Percentiles rank a stretch among this genome's conserved stretches.
Conservation (phyloP, 257 asterid genomes). For the Verbascum thapsus region DNA sequence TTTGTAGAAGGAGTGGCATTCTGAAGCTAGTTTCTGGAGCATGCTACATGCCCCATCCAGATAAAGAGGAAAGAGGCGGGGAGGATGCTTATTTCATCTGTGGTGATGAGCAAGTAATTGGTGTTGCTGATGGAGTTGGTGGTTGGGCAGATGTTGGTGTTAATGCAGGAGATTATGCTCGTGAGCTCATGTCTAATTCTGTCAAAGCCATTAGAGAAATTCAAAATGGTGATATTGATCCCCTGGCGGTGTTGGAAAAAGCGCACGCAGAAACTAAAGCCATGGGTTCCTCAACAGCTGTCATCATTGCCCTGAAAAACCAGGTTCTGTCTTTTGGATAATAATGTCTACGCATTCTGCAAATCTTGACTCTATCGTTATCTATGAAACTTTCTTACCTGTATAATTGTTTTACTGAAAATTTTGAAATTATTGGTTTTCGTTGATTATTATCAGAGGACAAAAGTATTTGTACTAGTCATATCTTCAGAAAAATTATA, state of each 20-base stretch:
- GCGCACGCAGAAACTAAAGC: conserved; percentile 66
- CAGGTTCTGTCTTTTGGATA: conserved; percentile 46
- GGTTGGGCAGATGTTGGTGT: conserved; percentile 96
- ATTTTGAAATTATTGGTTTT: background rate
- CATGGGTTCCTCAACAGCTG: conserved; percentile 90
- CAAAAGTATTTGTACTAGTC: too few species aligned
- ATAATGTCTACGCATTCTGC: background rate
- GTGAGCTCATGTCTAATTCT: conserved; percentile 78
- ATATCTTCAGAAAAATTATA: too few species aligned
- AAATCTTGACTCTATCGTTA: background rate
- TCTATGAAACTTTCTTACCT: background rate
- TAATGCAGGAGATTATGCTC: conserved; percentile 81
- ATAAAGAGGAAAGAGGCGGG: conserved; percentile 78
- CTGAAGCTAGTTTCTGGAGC: conserved; percentile 73
- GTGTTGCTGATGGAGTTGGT: conserved; percentile 96
- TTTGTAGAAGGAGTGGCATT: conserved; percentile 31
- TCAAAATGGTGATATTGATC: conserved; percentile 52
- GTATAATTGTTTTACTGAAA: background rate
- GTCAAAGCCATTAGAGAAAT: conserved; percentile 55
- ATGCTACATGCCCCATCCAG: conserved; percentile 88
- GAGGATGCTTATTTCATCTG: conserved; percentile 93
- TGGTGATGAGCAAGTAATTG: conserved; percentile 71
- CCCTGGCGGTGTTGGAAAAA: conserved; percentile 65
- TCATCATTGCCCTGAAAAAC: conserved; percentile 66
- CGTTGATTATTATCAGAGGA: background rate